Conservation (phyloP, 2,329 filamentous ascomycete genomes). For the Aspergillus sp. region DNA sequence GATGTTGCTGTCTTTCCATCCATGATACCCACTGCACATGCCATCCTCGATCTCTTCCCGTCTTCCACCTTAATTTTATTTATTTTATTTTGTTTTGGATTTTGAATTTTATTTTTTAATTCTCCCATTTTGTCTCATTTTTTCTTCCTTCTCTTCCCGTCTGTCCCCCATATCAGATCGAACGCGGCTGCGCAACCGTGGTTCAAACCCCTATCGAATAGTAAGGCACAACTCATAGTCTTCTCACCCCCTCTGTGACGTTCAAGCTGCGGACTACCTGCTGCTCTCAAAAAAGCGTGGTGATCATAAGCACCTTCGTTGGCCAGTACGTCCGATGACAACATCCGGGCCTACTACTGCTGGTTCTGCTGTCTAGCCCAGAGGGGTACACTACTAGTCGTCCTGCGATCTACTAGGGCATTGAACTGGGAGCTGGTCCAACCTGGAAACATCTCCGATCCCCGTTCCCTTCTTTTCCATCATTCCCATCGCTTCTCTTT, state of each 20-base stretch:
- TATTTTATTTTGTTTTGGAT: constrained; percentile 5
- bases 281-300: constrained; percentile 2
- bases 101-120: neutral
- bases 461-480: constrained; percentile 12
- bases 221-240: constrained; percentile 3
- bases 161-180: constrained; percentile 6
- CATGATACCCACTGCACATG: neutral
- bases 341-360: constrained; percentile 4
- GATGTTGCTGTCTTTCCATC: constrained; percentile 9
- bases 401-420: constrained; percentile 7
- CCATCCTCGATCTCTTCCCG: constrained; percentile 6
- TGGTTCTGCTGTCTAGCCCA: constrained; percentile 3
- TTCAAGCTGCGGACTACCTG: neutral
- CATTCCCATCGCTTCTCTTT: constrained; percentile 9
- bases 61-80: constrained; percentile 12
- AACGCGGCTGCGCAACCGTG: neutral
- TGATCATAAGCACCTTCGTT: constrained; percentile 8
- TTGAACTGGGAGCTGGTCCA: constrained; percentile 11
- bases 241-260: neutral
- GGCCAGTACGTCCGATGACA: constrained; percentile 5
- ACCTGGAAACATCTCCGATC: constrained; percentile 10
- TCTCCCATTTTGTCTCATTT: constrained; percentile 9
- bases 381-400: neutral
- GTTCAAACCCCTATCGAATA: neutral
- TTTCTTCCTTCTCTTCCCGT: neutral